Percentiles rank a stretch among this genome's conserved stretches.
These are phyloP conservation scores for Penicillium verhagenii DNA, from an alignment of 495 filamentous ascomycete species.

Conservation along the genomic window DNA sequence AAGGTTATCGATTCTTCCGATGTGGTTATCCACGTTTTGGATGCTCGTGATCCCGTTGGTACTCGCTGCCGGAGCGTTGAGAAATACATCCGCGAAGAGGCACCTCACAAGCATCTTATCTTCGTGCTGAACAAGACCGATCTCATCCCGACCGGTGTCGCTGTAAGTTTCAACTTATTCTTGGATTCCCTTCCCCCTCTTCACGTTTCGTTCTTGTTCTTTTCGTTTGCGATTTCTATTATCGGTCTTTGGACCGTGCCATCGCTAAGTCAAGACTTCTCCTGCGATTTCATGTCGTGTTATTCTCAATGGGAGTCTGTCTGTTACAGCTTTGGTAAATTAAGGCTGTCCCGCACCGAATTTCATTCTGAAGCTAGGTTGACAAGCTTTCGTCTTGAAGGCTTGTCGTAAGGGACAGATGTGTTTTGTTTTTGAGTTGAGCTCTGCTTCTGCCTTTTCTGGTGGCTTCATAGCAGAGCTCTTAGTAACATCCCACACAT, in stretches of 20 bases:
- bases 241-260: conserved; percentile 36
- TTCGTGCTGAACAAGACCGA: conserved; percentile 97
- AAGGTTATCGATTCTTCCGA: conserved; percentile 98
- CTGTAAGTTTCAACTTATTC: conserved; percentile 65
- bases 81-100: conserved; percentile 90
- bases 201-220: conserved; percentile 17
- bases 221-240: conserved; percentile 12
- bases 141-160: conserved; percentile 86
- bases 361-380: conserved; percentile 61
- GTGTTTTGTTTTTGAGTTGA: conserved; percentile 91
- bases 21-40: conserved; percentile 90
- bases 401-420: conserved; percentile 54
- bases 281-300: conserved; percentile 46
- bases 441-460: conserved; percentile 51
- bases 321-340: conserved; percentile 99
- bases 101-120: conserved; percentile 90
- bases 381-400: conserved; percentile 81
- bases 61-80: conserved; percentile 88
- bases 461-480: conserved; percentile 65
- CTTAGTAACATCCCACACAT: conserved; percentile 99
- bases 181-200: conserved; percentile 9
- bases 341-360: conserved; percentile 68
- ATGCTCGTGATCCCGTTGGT: conserved; percentile 87
- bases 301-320: conserved; percentile 67
- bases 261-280: conserved; percentile 97